Conservation (phyloP, 331 rosid species). For the Erythrophleum ivorense region DNA sequence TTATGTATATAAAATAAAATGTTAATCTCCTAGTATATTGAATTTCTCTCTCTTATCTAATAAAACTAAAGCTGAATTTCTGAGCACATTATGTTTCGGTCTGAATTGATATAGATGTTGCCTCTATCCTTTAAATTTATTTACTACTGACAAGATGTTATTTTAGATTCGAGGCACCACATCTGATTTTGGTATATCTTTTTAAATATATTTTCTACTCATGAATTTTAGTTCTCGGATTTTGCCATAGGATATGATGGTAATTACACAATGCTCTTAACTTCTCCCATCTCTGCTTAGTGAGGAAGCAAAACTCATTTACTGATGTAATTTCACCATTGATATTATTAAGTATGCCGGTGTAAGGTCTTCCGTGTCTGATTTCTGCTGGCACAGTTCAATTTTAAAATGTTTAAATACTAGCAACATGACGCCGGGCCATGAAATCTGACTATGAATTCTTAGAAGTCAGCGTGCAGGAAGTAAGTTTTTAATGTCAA, state of each 20-base stretch:
- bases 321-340: neutral
- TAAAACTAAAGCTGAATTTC: neutral
- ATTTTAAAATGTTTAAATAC: neutral
- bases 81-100: neutral
- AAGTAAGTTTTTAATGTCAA: neutral
- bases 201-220: neutral
- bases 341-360: neutral
- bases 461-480: conserved; percentile 13
- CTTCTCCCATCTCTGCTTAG: neutral
- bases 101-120: conserved; percentile 3
- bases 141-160: conserved; percentile 5
- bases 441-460: conserved; percentile 17
- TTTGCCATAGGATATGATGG: neutral
- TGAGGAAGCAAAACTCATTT: neutral
- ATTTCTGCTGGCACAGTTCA: neutral
- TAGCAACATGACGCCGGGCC: neutral
- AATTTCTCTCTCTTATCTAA: neutral
- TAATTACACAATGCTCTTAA: neutral
- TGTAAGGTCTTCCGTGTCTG: neutral
- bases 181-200: neutral
- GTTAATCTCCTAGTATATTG: neutral
- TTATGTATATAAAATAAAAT: neutral
- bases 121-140: conserved; percentile 8
- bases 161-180: neutral
- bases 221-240: neutral